Evolutionary conservation across 1,284 basidiomycete species (phyloP), one percentile per base, ranked within the genome.

Genomic region (Cutaneotrichosporon cavernicola): DNA sequence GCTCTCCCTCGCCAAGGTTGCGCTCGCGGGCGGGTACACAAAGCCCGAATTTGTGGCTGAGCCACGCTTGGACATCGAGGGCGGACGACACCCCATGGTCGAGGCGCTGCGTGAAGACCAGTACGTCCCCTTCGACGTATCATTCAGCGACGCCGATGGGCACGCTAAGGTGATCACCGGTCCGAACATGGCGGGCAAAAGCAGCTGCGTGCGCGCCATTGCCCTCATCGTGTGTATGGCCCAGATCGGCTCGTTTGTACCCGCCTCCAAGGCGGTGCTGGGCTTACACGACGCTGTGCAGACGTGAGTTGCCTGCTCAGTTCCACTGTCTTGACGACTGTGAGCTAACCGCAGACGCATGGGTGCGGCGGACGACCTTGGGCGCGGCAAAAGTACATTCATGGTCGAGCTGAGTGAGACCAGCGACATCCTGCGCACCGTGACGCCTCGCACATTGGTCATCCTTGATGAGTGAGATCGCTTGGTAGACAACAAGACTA

Each of bases 381-480:
- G 88, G 2, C 84, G 89, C 40, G 92, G 92, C 0, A 87, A 91
- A 26, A 92, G 90, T 1, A 97, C 94, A 0, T 96, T 95, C 74
- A 94, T 97, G 92, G 90, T 97, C 0, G 96, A 99, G 80, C 89
- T 98, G 82, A 85, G 88, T 9, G 95, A 98, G 78, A 97, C 95
- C 0, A 90, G 89, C 71, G 91, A 97, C 69, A 95, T 98, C 63
- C 80, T 98, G 18, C 84, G 86, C 47, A 83, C 86, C 16, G 89
- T 90, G 0, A 90, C 90, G 0, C 78, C 83, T 13, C 84, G 84
- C 49, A 90, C 90, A 60, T 83, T 95, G 7, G 90, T 97, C 11
- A 89, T 97, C 55, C 82, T 97, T 2, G 94, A 97, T 72, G 84
- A 85, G 73, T 76, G 61, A 71, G 75, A 62, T 36, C 13, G 4